These are phyloP conservation scores for Blastobotrys ciferrii DNA, from an alignment of 1,139 yeast genomes.

Conservation along the genomic window DNA sequence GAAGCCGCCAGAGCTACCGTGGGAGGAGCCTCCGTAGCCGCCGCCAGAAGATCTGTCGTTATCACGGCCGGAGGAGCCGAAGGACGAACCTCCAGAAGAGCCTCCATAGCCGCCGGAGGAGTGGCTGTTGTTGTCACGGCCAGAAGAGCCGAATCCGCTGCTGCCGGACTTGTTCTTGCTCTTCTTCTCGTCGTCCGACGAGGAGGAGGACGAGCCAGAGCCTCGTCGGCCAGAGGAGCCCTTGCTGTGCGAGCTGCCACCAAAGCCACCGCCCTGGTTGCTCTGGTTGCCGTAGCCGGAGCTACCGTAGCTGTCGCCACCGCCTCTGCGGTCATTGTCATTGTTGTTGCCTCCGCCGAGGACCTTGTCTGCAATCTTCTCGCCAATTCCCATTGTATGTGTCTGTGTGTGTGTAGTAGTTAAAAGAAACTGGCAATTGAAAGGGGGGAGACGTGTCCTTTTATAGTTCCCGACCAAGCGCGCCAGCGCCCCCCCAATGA, in stretches of 20 bases:
- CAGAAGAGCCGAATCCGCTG: constrained; percentile 17
- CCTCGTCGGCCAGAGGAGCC: too few relatives aligned
- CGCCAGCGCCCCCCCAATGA: not conserved
- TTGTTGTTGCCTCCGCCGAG: too few relatives aligned
- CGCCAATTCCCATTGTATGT: constrained; percentile 27
- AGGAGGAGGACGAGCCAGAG: too few relatives aligned
- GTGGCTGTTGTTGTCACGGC: constrained; percentile 17
- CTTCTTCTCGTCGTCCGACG: too few relatives aligned
- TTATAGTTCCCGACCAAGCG: constrained; percentile 10
- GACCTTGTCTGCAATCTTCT: constrained; percentile 23
- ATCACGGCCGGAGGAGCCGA: too few relatives aligned
- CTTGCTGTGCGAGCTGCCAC: constrained; percentile 9
- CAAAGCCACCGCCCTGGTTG: constrained; percentile 9
- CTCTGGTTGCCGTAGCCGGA: constrained; percentile 16
- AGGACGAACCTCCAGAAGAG: too few relatives aligned
- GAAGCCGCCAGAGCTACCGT: constrained; percentile 17
- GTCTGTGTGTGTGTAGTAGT: not conserved
- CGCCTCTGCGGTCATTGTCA: constrained; percentile 3
- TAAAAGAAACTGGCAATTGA: not conserved
- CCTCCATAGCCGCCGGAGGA: constrained; percentile 24
- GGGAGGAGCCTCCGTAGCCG: too few relatives aligned
- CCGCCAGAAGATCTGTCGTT: not conserved
- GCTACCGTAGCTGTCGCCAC: constrained; percentile 18
- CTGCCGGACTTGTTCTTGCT: too few relatives aligned
- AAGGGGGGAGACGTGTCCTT: constrained; percentile 8